Base-by-base conservation (phyloP, 2,329 filamentous ascomycete species). In the Alternaria sp. region DNA sequence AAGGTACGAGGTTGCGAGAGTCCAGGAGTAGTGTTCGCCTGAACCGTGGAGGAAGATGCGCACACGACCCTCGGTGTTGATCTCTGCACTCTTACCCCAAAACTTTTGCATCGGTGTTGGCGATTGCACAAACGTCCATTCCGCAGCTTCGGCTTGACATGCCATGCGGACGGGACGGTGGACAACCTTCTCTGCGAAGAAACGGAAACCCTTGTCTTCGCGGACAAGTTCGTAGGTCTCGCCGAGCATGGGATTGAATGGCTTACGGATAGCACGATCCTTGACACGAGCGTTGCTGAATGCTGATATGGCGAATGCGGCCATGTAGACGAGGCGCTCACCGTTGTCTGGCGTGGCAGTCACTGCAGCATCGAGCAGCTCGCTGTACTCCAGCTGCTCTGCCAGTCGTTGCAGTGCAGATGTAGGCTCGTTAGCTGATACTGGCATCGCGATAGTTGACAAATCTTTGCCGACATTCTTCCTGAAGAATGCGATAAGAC, bases 391-490 rank as follows among this genome's bases (percentile, higher is more conserved):
- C 49, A 98, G 80, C 73, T 94, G 91, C 79, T 99, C 95, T 0
- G 94, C 91, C 4, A 94, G 86, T 62, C 94, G 90, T 78, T 99
- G 95, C 5, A 98, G 84, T 11, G 97, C 82, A 0, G 94, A 97
- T 2, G 90, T 87, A 0, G 95, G 95, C 76, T 99, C 95, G 78
- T 99, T 99, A 25, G 94, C 90, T 5, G 94, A 97, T 1, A 97
- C 95, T 0, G 95, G 95, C 94, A 98, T 98, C 49, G 93, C 94
- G 67, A 99, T 97, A 3, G 93, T 96, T 62, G 93, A 97, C 50
- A 99, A 84, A 79, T 99, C 95, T 79, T 99, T 99, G 74, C 95
- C 95, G 10, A 98, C 95, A 70, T 99, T 99, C 80, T 98, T 99
- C 68, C 95, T 89, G 32, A 98, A 85, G 77, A 98, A 97, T 0